A percentile compares a stretch with the other conserved stretches of the same genome.
phyloP scores from a whole-genome alignment of 352 stramenopile genomes.

The Phytophthora hibernalis region DNA sequence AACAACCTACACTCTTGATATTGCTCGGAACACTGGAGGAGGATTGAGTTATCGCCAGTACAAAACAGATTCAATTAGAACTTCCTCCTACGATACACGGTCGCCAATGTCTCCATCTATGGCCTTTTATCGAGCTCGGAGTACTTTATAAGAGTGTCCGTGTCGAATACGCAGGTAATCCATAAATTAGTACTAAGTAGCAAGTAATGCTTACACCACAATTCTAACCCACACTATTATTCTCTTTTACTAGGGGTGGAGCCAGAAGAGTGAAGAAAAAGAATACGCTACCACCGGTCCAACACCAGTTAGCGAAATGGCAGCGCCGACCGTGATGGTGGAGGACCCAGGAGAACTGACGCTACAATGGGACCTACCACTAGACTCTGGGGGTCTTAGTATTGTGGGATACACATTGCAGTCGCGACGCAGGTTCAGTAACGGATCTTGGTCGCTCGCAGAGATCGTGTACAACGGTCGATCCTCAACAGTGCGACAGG shows the following conservation, averaged over 20 bases:
- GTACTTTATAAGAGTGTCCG: constrained; percentile 42
- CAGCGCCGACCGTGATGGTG: constrained; percentile 24
- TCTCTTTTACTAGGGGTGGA: constrained; percentile 47
- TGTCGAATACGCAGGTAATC: constrained; percentile 27
- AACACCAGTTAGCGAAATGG: constrained; percentile 36
- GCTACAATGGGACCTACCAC: constrained; percentile 44
- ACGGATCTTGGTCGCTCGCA: constrained; percentile 42
- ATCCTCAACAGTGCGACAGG: constrained; percentile 22
- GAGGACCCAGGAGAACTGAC: constrained; percentile 63
- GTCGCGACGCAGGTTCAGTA: constrained; percentile 25
- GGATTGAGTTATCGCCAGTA: constrained; percentile 27
- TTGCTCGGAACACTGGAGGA: constrained; percentile 34
- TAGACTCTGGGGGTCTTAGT: constrained; percentile 50
- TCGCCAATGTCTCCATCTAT: constrained; percentile 41
- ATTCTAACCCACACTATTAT: constrained; percentile 12
- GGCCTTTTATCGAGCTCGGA: constrained; percentile 40
- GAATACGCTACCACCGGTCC: constrained; percentile 43
- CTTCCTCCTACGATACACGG: constrained; percentile 8
- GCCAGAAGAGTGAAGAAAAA: constrained; percentile 25
- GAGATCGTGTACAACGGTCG: constrained; percentile 51
- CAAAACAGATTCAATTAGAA: constrained; percentile 5
- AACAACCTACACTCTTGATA: constrained; percentile 35
- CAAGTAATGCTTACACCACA: background rate
- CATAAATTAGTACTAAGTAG: background rate
- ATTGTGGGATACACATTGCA: constrained; percentile 57